Evolutionary conservation across 192 early-diverging fungal genomes (phyloP).

Genomic region (Coemansia sp.): DNA sequence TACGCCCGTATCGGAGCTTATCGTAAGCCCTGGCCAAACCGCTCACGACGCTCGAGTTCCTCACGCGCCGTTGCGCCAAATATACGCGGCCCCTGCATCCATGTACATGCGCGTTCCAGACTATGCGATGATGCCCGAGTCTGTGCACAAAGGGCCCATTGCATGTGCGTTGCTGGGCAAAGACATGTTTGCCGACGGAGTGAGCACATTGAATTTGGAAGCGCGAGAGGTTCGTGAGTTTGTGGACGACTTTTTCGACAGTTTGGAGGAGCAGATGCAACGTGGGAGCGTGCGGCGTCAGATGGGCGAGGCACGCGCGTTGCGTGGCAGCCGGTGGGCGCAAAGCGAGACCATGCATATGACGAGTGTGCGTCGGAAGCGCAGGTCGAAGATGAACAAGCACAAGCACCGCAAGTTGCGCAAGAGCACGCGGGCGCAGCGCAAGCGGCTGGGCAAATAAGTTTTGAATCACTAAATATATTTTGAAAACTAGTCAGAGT

Average conservation of each 20-base stretch:
- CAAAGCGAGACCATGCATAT: slow-evolving; percentile 35
- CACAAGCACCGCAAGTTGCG: slow-evolving; percentile 92
- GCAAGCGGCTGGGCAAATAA: slow-evolving; percentile 74
- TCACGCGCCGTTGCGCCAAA: slow-evolving; percentile 29
- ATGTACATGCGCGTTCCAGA: slow-evolving; percentile 42
- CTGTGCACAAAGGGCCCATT: slow-evolving; percentile 48
- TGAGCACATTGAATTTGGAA: slow-evolving; percentile 19
- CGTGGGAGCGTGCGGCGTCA: slow-evolving; percentile 25
- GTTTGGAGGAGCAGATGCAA: slow-evolving; percentile 18
- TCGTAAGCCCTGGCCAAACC: slow-evolving; percentile 21
- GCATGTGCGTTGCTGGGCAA: slow-evolving; percentile 38
- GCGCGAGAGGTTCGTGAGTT: slow-evolving; percentile 29
- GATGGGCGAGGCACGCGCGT: not conserved
- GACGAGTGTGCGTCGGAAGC: slow-evolving; percentile 80
- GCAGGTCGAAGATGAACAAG: slow-evolving; percentile 94
- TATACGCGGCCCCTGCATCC: slow-evolving; percentile 48
- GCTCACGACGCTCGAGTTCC: slow-evolving; percentile 33
- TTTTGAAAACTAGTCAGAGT: slow-evolving; percentile 2
- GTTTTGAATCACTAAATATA: slow-evolving; percentile 5
- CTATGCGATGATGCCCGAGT: slow-evolving; percentile 48
- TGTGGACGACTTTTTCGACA: slow-evolving; percentile 52
- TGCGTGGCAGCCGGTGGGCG: slow-evolving; percentile 28
- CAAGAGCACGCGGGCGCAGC: slow-evolving; percentile 73
- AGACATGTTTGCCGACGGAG: slow-evolving; percentile 36
- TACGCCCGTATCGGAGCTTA: slow-evolving; percentile 41